Evolutionary conservation across 1,284 basidiomycete species (phyloP), one percentile per base, ranked within the genome.

Genomic region (Naganishia sp.): DNA sequence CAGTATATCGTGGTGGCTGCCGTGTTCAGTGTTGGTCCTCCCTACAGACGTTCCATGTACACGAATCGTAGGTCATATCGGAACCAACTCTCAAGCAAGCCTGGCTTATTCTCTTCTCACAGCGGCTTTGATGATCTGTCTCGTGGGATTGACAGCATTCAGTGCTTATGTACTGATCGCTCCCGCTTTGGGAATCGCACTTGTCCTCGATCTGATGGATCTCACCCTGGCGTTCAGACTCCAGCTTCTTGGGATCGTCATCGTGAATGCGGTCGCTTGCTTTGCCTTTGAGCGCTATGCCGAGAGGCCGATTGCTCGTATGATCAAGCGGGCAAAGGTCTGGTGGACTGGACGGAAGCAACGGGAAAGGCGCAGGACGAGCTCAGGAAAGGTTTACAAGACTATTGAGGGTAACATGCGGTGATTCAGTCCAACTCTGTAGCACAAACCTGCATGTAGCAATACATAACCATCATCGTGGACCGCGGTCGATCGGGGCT

Each of bases 1-100:
- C 96, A 99, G 81, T 99, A 99, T 79, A 92, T 99, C 72, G 83
- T 98, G 48, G 92, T 97, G 9, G 95, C 94, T 13, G 94, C 89
- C 0, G 92, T 98, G 0, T 99, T 99, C 81, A 94, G 90, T 77
- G 97, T 98, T 71, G 96, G 96, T 0, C 94, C 94, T 13, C 96
- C 96, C 1, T 99, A 95, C 79, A 87, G 96, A 63, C 89, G 90
- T 78, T 86, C 93, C 16, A 92, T 99, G 83, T 95, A 90, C 85
- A 92, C 94, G 9, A 99, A 99, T 76, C 86, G 93, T 92, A 76
- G 71, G 87, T 77, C 43, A 3, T 18, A 36, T 7, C 36, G 6
- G 15, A 4, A 16, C 16, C 28, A 10, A 13, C 48, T 39, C 33
- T 61, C 23, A 39, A 13, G 28, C 21, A 15, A 10, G 16, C 28